Percentiles rank a stretch among this genome's conserved stretches.
phyloP scores from a whole-genome alignment of 495 filamentous ascomycete species.

The Aspergillus baeticus region DNA sequence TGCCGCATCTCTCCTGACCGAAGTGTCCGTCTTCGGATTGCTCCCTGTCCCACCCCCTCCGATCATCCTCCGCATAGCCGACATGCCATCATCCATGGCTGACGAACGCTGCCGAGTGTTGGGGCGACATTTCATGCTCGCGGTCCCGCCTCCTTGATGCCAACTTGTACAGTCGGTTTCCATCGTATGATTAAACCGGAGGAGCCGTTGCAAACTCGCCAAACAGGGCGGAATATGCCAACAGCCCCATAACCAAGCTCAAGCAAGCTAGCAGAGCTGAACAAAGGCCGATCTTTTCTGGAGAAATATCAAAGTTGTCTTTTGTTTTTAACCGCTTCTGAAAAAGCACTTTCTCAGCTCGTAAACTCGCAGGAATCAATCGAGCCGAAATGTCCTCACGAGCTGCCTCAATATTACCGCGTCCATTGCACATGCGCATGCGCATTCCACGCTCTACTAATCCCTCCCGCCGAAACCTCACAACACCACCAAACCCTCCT shows the following conservation, averaged over 20 bases:
- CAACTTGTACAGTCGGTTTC: no score
- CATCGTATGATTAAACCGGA: neutral
- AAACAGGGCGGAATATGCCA: no score
- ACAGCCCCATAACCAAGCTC: neutral
- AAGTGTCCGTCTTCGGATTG: no score
- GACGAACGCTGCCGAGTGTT: no score
- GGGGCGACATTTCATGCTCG: no score
- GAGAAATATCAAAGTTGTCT: no score
- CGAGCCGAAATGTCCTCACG: slow-evolving; percentile 7
- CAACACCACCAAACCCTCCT: slow-evolving; percentile 26
- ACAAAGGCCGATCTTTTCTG: no score
- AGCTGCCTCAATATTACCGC: slow-evolving; percentile 18
- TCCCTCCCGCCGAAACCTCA: slow-evolving; percentile 20
- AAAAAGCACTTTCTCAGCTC: neutral
- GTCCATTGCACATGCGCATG: slow-evolving; percentile 16
- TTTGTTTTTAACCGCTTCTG: neutral
- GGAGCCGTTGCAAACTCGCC: slow-evolving; percentile 17
- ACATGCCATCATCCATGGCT: no score
- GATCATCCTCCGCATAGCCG: no score
- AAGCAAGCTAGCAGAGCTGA: neutral
- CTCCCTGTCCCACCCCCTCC: no score
- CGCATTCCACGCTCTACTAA: neutral
- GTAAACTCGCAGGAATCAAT: neutral
- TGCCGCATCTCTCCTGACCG: no score
- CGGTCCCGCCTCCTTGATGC: no score